Base-by-base conservation (phyloP, 495 filamentous ascomycete genomes). In the Penicillium bialowiezense region DNA sequence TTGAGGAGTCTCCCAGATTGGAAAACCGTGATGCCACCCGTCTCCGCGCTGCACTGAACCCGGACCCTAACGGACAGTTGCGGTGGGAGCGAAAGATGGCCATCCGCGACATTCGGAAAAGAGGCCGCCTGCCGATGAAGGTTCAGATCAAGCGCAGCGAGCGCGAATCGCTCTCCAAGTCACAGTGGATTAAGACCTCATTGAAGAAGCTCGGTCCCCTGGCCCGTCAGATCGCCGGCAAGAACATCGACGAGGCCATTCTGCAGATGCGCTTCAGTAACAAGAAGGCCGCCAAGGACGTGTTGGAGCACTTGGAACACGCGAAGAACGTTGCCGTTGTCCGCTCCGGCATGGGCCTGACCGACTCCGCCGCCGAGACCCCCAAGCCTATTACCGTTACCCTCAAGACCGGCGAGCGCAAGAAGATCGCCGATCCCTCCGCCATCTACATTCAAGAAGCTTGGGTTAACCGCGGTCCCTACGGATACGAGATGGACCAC, bases 251-350 rank as follows among this genome's bases (percentile, higher is more conserved):
- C 34, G 92, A 98, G 24, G 93, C 93, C 12, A 88, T 97, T 50
- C 69, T 86, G 54, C 93, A 98, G 78, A 96, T 98, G 92, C 82
- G 85, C 29, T 96, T 91, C 70, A 89, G 84, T 68, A 87, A 88
- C 79, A 98, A 98, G 82, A 91, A 90, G 77, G 88, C 83, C 40
- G 90, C 93, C 9, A 75, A 77, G 61, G 88, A 95, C 59, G 87
- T 97, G 12, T 64, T 77, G 46, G 79, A 77, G 55, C 88, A 93
- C 68, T 74, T 98, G 14, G 76, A 89, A 63, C 69, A 84, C 43
- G 91, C 93, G 6, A 80, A 83, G 50, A 85, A 92, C 61, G 67
- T 80, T 56, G 93, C 93, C 40, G 72, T 95, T 49, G 86, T 87
- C 41, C 76, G 74, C 61, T 75, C 80, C 41, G 89, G 87, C 34